These are phyloP conservation scores for Pseudognaphalium luteoalbum DNA, from an alignment of 129 eudicot genomes.

Conservation along the genomic window DNA sequence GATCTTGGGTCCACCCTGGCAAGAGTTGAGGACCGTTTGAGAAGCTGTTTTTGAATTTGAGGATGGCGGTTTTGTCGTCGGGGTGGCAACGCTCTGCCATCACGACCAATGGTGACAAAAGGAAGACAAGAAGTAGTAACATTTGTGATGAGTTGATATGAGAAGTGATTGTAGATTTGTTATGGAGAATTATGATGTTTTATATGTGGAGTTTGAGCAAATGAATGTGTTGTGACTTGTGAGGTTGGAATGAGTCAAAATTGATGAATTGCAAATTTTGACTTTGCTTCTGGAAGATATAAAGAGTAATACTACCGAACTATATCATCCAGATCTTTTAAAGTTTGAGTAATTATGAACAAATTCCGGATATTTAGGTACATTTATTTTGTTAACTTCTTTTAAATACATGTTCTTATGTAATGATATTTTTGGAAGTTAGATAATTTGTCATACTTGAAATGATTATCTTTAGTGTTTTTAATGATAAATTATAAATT, in stretches of 20 bases:
- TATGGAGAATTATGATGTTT: conserved; percentile 11
- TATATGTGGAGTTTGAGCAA: conserved; percentile 12
- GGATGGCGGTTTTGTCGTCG: conserved; percentile 46
- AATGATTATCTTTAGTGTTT: too few species aligned
- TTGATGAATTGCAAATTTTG: conserved; percentile 24
- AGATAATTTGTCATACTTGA: background rate
- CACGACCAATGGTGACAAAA: conserved; percentile 18
- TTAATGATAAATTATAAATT: too few species aligned
- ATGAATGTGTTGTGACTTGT: background rate
- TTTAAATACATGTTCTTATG: background rate
- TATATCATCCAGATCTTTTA: too few species aligned
- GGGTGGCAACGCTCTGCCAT: conserved; percentile 44
- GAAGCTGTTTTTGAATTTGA: conserved; percentile 46
- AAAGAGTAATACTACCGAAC: background rate
- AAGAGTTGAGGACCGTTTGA: conserved; percentile 40
- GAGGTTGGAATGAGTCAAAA: conserved; percentile 13
- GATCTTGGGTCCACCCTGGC: conserved; percentile 32
- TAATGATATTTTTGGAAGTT: background rate
- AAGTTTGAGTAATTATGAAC: too few species aligned
- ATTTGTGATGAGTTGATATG: conserved; percentile 6
- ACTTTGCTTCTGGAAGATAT: conserved; percentile 1
- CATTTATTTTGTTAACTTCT: too few species aligned
- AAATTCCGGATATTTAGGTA: too few species aligned
- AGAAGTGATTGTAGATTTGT: conserved; percentile 2
- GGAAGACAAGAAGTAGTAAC: conserved; percentile 31